phyloP scores from a whole-genome alignment of 352 stramenopile genomes.

The Pythium scleroteichum region DNA sequence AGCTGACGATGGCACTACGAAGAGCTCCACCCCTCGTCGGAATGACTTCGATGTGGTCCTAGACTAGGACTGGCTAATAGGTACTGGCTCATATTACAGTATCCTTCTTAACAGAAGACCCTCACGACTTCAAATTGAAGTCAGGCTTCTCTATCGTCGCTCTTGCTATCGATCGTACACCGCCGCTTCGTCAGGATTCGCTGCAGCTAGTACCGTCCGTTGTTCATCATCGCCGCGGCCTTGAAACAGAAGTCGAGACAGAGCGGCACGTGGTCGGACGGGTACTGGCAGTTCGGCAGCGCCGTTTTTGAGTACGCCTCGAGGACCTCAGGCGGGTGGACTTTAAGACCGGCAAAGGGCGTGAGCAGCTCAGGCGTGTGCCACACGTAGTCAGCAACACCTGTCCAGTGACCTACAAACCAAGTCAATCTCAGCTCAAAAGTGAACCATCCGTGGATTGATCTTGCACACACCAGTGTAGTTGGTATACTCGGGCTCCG shows the following conservation, averaged over 20 bases:
- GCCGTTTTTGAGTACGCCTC: conserved; percentile 87
- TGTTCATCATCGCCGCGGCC: conserved; percentile 35
- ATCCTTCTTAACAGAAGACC: conserved; percentile 19
- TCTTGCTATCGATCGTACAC: background rate
- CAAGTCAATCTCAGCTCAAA: conserved; percentile 55
- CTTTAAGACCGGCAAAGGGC: conserved; percentile 92
- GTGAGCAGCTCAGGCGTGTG: conserved; percentile 93
- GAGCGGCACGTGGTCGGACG: conserved; percentile 96
- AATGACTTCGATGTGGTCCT: conserved; percentile 23
- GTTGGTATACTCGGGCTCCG: conserved; percentile 98
- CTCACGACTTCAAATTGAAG: conserved; percentile 25
- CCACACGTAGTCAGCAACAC: conserved; percentile 98
- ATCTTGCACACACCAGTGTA: conserved; percentile 83
- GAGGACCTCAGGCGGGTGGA: conserved; percentile 91
- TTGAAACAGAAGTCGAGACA: conserved; percentile 89
- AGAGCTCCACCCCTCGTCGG: conserved; percentile 2
- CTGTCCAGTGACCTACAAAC: conserved; percentile 92
- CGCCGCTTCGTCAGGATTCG: background rate
- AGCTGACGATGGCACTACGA: conserved; percentile 20
- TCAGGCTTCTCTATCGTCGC: conserved; percentile 17
- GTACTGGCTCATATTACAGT: conserved; percentile 15
- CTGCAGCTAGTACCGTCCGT: conserved; percentile 29
- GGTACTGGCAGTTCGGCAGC: conserved; percentile 95
- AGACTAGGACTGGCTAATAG: conserved; percentile 5
- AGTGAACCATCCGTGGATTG: too few relatives aligned